These are phyloP conservation scores for Saturnispora besseyi DNA, from an alignment of 805 yeast species.

Conservation along the genomic window DNA sequence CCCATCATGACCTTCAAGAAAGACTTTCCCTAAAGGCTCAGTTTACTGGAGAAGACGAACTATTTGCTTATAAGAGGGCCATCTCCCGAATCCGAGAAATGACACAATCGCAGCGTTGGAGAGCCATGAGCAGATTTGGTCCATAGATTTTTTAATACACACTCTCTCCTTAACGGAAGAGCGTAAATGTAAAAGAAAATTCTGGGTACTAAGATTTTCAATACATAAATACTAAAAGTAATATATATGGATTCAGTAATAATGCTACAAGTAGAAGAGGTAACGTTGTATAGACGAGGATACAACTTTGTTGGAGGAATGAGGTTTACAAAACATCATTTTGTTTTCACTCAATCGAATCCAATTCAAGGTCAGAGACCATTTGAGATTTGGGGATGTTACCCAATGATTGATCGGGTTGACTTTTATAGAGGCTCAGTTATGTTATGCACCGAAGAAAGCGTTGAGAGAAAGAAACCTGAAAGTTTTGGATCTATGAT, in stretches of 20 bases:
- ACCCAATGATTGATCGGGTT: constrained; percentile 68
- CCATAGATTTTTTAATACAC: not conserved
- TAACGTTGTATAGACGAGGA: constrained; percentile 52
- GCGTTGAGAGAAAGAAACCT: not conserved
- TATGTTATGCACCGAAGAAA: constrained; percentile 13
- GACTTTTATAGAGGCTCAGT: constrained; percentile 50
- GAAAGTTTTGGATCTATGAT: constrained; percentile 4
- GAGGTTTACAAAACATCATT: constrained; percentile 67
- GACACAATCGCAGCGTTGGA: constrained; percentile 35
- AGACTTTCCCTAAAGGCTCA: constrained; percentile 42
- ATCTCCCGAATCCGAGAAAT: constrained; percentile 47
- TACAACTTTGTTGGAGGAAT: constrained; percentile 45
- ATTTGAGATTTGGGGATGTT: constrained; percentile 85
- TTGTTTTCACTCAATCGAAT: constrained; percentile 43
- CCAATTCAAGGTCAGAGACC: constrained; percentile 16
- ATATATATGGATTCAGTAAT: constrained; percentile 46
- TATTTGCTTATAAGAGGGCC: constrained; percentile 64
- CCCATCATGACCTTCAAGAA: constrained; percentile 17
- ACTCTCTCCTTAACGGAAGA: not conserved
- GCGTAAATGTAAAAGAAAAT: not conserved
- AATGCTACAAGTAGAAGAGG: constrained; percentile 37
- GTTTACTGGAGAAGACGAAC: constrained; percentile 72
- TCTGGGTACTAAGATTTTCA: not conserved
- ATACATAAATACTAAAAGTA: not conserved
- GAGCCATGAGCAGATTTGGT: constrained; percentile 31